A percentile compares a stretch with the other conserved stretches of the same genome.
Conservation (phyloP, 2,329 filamentous ascomycete species). For the Orbilia oligospora region DNA sequence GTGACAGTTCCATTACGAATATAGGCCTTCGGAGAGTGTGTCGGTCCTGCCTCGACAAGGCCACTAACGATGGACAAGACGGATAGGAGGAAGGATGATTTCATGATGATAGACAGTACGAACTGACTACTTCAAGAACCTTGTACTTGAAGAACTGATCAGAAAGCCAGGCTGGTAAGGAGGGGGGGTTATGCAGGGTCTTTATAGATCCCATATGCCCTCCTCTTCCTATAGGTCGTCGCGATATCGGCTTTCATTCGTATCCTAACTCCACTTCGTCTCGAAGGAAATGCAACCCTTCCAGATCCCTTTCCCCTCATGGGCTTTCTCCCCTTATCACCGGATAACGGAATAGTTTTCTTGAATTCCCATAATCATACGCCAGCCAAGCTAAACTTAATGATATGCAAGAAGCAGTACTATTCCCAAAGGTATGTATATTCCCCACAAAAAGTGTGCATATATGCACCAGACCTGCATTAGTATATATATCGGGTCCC, state of each 20-base stretch:
- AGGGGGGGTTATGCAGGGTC: background rate
- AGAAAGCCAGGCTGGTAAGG: background rate
- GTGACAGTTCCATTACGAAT: slow-evolving; percentile 71
- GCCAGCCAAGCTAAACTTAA: too few relatives aligned
- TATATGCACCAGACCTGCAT: background rate
- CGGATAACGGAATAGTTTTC: background rate
- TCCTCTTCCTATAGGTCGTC: background rate
- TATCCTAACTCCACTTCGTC: background rate
- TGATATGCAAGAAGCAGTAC: too few relatives aligned
- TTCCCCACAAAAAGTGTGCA: background rate
- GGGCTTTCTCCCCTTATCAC: background rate
- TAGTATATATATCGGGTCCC: too few relatives aligned
- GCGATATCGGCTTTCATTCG: background rate
- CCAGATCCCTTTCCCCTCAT: background rate
- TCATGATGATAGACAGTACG: background rate
- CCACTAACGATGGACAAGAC: background rate
- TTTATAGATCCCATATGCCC: background rate
- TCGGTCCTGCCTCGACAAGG: background rate
- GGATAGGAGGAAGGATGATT: background rate
- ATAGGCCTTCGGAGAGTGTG: slow-evolving; percentile 61
- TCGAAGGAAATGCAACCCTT: background rate
- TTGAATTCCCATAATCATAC: background rate
- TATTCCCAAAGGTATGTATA: background rate
- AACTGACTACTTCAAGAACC: background rate
- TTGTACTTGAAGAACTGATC: background rate